Base-by-base conservation (phyloP, 768 basidiomycete genomes). In the Boletus insuetus region DNA sequence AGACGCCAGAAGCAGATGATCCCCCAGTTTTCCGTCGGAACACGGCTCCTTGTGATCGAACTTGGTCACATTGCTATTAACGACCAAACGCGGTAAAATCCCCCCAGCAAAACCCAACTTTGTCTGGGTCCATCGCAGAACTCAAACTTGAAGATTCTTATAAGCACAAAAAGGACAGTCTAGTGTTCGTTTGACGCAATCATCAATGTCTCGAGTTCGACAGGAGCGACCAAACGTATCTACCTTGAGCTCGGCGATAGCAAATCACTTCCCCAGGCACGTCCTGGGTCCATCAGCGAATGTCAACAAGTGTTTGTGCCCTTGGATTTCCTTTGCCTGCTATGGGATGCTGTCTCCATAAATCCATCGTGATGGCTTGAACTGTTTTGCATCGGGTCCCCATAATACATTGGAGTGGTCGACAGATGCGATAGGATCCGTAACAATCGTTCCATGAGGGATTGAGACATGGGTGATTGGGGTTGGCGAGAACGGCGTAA, bases 321-420 rank as follows among this genome's bases (percentile, higher is more conserved):
- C 71, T 12, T 63, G 68, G 4, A 64, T 49, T 17, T 64, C 67
- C 37, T 83, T 75, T 0, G 76, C 75, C 22, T 55, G 45, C 14
- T 9, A 38, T 7, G 64, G 59, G 17, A 64, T 63, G 1, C 68
- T 66, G 10, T 68, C 69, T 13, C 68, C 66, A 7, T 59, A 57
- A 5, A 87, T 70, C 87, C 86, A 89, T 8, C 87, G 73, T 45
- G 82, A 81, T 0, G 87, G 87, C 24, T 78, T 73, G 65, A 83
- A 90, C 47, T 78, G 75, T 31, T 77, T 75, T 1, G 84, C 78
- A 53, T 83, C 79, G 0, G 75, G 64, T 5, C 87, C 87, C 87
- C 87, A 89, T 26, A 85, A 61, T 1, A 67, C 71, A 52, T 74
- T 75, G 29, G 80, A 78, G 12, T 73, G 69, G 65, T 88, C 86